Evolutionary conservation across 1,284 basidiomycete species (phyloP).

Genomic region (Ceratorhiza oryzae-sativae): DNA sequence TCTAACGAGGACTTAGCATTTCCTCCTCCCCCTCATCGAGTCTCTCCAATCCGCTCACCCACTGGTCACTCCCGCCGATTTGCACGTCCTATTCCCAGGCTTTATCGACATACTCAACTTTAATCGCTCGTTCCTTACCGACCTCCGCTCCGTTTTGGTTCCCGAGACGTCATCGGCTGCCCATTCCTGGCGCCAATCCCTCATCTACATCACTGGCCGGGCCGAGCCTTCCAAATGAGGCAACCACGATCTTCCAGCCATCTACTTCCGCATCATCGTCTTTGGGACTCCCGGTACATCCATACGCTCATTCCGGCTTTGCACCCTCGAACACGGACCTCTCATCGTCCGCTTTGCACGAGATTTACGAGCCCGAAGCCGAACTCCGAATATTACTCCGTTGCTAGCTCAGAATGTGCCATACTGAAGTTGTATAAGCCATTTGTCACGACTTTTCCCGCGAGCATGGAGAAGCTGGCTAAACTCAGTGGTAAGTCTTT

Average conservation of each 20-base stretch:
- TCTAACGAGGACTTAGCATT: conserved; percentile 60
- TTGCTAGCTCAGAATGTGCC: conserved; percentile 62
- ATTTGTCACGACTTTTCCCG: conserved; percentile 78
- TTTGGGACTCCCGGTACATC: background rate
- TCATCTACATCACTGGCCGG: conserved; percentile 43
- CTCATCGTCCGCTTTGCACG: background rate
- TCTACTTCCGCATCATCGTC: conserved; percentile 11
- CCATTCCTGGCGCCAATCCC: conserved; percentile 43
- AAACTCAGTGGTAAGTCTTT: conserved; percentile 51
- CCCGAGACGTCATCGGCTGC: conserved; percentile 36
- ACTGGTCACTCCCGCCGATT: conserved; percentile 69
- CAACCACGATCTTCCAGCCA: conserved; percentile 45
- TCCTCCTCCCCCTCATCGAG: conserved; percentile 75
- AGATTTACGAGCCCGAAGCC: background rate
- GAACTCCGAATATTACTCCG: conserved; percentile 2
- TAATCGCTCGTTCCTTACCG: conserved; percentile 76
- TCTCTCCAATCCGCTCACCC: conserved; percentile 71
- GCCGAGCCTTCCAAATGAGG: conserved; percentile 28
- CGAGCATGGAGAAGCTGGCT: conserved; percentile 44
- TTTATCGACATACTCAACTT: conserved; percentile 92
- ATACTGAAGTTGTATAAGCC: conserved; percentile 81
- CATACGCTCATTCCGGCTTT: background rate
- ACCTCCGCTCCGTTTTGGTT: conserved; percentile 60
- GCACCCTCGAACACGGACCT: background rate
- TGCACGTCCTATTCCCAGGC: conserved; percentile 84